These are phyloP conservation scores for Nemania abortiva DNA, from an alignment of 2,329 filamentous ascomycete genomes.

Conservation along the genomic window DNA sequence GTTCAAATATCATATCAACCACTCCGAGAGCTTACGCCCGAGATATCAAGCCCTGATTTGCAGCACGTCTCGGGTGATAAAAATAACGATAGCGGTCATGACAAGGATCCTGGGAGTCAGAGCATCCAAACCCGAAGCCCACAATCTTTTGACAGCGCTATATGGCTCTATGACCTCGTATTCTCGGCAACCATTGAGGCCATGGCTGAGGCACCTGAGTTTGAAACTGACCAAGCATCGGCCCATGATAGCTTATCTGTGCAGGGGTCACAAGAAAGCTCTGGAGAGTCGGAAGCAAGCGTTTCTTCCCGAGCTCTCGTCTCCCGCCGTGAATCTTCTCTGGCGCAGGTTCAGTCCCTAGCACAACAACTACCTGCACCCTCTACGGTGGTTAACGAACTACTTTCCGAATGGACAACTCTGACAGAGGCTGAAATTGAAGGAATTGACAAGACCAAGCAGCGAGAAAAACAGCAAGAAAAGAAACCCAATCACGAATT, in stretches of 20 bases:
- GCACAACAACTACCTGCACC: conserved; percentile 1
- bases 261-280: not conserved
- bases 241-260: not conserved
- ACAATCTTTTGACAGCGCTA: not conserved
- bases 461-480: not conserved
- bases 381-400: conserved; percentile 16
- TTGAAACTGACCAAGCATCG: not conserved
- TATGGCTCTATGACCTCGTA: conserved; percentile 23
- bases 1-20: conserved; percentile 15
- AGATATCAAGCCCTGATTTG: not conserved
- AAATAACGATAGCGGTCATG: not conserved
- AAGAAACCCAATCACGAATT: not conserved
- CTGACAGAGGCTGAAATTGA: conserved; percentile 25
- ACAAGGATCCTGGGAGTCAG: not conserved
- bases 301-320: not conserved
- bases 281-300: not conserved
- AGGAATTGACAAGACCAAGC: not conserved
- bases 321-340: not conserved
- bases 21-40: not conserved
- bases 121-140: not conserved
- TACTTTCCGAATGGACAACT: conserved; percentile 30
- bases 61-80: not conserved
- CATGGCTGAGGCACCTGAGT: not conserved
- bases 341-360: conserved; percentile 2
- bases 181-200: conserved; percentile 10